A percentile compares a stretch with the other conserved stretches of the same genome.
These are phyloP conservation scores for Penicillium sp. DNA, from an alignment of 2,329 filamentous ascomycete species.

Conservation along the genomic window DNA sequence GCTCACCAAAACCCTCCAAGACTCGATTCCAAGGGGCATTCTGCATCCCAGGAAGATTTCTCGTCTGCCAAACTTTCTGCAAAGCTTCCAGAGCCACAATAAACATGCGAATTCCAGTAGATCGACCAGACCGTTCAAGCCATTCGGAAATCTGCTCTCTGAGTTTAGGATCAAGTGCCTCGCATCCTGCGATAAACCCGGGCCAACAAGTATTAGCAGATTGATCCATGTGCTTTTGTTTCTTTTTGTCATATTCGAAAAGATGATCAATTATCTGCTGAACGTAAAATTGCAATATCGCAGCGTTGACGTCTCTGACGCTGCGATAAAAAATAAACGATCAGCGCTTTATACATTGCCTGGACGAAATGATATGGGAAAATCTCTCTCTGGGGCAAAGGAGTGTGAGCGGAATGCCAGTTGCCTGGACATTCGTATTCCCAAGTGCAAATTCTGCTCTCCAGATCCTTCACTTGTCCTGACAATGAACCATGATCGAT, in stretches of 20 bases:
- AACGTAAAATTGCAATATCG: neutral
- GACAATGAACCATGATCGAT: neutral
- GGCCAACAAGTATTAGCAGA: neutral
- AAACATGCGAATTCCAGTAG: constrained; percentile 1
- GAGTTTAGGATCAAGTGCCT: neutral
- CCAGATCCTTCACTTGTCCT: neutral
- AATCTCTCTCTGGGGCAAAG: neutral
- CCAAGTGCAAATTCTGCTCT: neutral
- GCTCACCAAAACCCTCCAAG: neutral
- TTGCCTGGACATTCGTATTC: neutral
- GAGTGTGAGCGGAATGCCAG: neutral
- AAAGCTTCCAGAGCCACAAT: neutral
- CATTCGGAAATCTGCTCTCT: neutral
- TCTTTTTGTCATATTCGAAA: neutral
- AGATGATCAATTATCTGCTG: neutral
- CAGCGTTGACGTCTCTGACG: neutral
- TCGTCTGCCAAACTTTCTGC: neutral
- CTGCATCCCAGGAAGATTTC: constrained; percentile 35
- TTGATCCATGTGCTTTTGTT: neutral
- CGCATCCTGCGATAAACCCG: neutral
- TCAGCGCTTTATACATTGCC: neutral
- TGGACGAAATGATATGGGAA: neutral
- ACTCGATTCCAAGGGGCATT: neutral
- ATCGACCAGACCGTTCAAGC: neutral
- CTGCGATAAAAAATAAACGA: neutral